These are phyloP conservation scores for Termitomyces sp. DNA, from an alignment of 1,284 basidiomycete species.

Conservation along the genomic window DNA sequence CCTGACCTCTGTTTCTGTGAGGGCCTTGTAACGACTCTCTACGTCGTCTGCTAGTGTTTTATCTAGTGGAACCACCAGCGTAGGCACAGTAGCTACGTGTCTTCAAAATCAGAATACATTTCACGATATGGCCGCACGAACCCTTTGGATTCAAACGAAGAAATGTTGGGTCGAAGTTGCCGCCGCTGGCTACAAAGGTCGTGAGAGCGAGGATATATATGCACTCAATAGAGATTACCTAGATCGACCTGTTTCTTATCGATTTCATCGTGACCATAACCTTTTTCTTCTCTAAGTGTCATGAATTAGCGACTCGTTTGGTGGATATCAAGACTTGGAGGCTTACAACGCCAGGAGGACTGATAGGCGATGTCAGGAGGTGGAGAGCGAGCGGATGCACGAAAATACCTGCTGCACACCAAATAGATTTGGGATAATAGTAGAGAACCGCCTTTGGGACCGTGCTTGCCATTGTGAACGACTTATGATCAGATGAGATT, in stretches of 20 bases:
- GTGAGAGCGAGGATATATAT: background rate
- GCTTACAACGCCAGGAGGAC: slow-evolving; percentile 47
- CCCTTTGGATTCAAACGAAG: slow-evolving; percentile 77
- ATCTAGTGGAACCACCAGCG: slow-evolving; percentile 75
- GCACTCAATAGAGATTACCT: slow-evolving; percentile 28
- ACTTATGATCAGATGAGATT: background rate
- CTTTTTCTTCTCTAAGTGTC: slow-evolving; percentile 58
- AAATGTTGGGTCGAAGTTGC: slow-evolving; percentile 62
- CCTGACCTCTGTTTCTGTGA: slow-evolving; percentile 70
- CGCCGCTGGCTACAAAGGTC: slow-evolving; percentile 48
- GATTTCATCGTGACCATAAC: slow-evolving; percentile 65
- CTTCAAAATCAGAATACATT: background rate
- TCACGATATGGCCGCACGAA: slow-evolving; percentile 17
- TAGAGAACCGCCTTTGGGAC: slow-evolving; percentile 59
- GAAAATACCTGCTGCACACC: slow-evolving; percentile 53
- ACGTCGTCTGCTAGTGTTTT: slow-evolving; percentile 68
- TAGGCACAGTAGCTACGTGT: slow-evolving; percentile 70
- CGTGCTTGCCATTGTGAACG: slow-evolving; percentile 22
- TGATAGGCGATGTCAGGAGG: slow-evolving; percentile 14
- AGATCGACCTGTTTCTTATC: slow-evolving; percentile 60
- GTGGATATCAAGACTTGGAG: background rate
- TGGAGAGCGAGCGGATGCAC: slow-evolving; percentile 18
- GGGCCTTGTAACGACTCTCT: slow-evolving; percentile 76
- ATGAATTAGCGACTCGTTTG: background rate
- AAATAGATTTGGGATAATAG: slow-evolving; percentile 49